Percentiles rank a stretch among this genome's conserved stretches.
Evolutionary conservation across 306 rosid species (phyloP).

Genomic region (Gynostemma pentaphyllum): DNA sequence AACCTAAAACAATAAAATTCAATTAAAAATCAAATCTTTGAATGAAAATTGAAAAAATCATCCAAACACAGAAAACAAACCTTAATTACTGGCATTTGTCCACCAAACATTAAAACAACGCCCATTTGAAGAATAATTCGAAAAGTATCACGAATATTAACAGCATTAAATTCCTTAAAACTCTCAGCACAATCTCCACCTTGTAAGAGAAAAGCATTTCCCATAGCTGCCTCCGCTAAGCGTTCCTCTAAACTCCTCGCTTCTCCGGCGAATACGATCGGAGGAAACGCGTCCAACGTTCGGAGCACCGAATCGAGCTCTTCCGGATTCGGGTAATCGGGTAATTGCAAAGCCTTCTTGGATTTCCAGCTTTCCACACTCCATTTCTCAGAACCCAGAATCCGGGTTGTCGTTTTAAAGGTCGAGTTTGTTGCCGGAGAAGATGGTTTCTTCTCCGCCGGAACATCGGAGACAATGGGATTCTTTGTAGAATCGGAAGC

Average conservation of each 20-base stretch:
- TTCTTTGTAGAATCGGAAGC: constrained; percentile 84
- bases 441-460: constrained; percentile 14
- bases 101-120: constrained; percentile 88
- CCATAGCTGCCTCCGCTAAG: constrained; percentile 68
- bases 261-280: constrained; percentile 93
- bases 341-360: constrained; percentile 76
- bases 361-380: constrained; percentile 59
- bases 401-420: constrained; percentile 12
- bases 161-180: constrained; percentile 92
- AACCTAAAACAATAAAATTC: constrained; percentile 37
- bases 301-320: constrained; percentile 59
- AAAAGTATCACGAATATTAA: constrained; percentile 89
- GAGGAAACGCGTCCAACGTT: constrained; percentile 82
- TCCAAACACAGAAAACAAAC: constrained; percentile 16
- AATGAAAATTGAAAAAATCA: neutral
- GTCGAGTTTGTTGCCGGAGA: constrained; percentile 11
- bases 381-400: constrained; percentile 45
- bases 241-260: constrained; percentile 76
- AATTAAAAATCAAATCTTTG: neutral
- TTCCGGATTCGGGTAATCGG: constrained; percentile 69
- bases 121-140: constrained; percentile 89
- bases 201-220: constrained; percentile 78
- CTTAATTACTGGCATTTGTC: constrained; percentile 95
- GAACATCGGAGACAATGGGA: constrained; percentile 50
- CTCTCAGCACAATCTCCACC: constrained; percentile 99